These are phyloP conservation scores for Plasmodium inui DNA, from an alignment of 169 alveolate genomes.

Conservation along the genomic window DNA sequence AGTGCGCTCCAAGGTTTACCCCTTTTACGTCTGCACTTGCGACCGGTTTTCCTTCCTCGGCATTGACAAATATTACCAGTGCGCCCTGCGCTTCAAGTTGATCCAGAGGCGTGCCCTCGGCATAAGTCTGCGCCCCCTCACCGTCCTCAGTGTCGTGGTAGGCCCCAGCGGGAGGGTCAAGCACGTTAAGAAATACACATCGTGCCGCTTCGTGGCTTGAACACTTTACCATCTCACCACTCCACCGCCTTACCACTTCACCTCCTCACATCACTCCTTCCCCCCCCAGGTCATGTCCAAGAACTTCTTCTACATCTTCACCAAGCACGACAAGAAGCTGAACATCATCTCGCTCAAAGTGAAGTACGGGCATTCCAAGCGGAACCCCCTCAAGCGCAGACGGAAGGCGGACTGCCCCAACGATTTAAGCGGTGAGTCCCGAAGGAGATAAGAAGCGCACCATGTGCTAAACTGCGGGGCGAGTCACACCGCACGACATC, in stretches of 20 bases:
- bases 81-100: not conserved
- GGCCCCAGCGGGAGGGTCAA: not conserved
- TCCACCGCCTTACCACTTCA: not conserved
- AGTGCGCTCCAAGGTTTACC: not conserved
- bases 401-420: not conserved
- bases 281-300: constrained; percentile 42
- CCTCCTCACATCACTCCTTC: not conserved
- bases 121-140: constrained; percentile 25
- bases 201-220: not conserved
- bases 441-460: not conserved
- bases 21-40: constrained; percentile 47
- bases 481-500: not conserved
- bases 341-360: constrained; percentile 56
- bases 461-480: not conserved
- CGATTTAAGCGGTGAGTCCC: constrained; percentile 32
- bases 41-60: constrained; percentile 15
- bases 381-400: constrained; percentile 1
- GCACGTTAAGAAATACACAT: not conserved
- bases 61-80: constrained; percentile 36
- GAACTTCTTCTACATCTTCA: constrained; percentile 42
- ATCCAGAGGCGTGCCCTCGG: constrained; percentile 7
- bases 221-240: not conserved
- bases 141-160: constrained; percentile 32
- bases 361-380: constrained; percentile 14
- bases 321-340: constrained; percentile 18